Evolutionary conservation across 2,329 filamentous ascomycete species (phyloP), one percentile per base, ranked within the genome.

Genomic region (Aureobasidium sp.): DNA sequence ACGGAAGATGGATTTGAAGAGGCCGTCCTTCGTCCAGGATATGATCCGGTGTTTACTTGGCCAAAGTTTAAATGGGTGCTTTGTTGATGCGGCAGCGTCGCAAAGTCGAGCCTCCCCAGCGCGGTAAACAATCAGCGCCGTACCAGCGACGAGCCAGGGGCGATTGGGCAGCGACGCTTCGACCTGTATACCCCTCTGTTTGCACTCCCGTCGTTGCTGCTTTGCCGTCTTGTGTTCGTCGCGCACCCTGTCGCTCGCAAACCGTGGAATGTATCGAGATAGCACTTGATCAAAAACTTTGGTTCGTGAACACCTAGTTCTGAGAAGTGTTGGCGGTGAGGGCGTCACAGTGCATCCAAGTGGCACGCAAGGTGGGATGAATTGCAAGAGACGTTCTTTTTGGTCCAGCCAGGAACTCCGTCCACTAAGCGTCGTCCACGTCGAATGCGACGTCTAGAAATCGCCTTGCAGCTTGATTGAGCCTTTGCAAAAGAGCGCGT

Each of bases 221-320:
- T 22, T 44, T 34, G 39, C 15, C 39, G 39, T 36, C 17, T 31
- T 44, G 20, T 31, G 25, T 45, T 20, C 20, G 53, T 39, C 41
- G n/a, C 31, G 2, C 9, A 37, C 5, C 31, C 31, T 36, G 27
- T n/a, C 41, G 31, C 29, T 37, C 11, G 31, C n/a, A 47, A 20
- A n/a, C 17, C 27, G 22, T 59, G 55, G 55, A 59, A 59, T 59
- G 55, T 59, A 59, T 59, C 55, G 20, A 48, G 44, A 47, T 48
- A 20, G 20, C 14, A 29, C 17, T 48, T 31, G 22, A 48, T 36
- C 36, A 36, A 39, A 41, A 44, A 45, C 27, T 57, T 45, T 57
- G 55, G 55, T 47, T 59, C 42, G 20, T 14, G 31, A 48, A 17
- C 55, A 39, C 34, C 14, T 39, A 29, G 20, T 59, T 31, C 8